These are phyloP conservation scores for Daldinia sp. DNA, from an alignment of 2,329 filamentous ascomycete species.

Conservation along the genomic window DNA sequence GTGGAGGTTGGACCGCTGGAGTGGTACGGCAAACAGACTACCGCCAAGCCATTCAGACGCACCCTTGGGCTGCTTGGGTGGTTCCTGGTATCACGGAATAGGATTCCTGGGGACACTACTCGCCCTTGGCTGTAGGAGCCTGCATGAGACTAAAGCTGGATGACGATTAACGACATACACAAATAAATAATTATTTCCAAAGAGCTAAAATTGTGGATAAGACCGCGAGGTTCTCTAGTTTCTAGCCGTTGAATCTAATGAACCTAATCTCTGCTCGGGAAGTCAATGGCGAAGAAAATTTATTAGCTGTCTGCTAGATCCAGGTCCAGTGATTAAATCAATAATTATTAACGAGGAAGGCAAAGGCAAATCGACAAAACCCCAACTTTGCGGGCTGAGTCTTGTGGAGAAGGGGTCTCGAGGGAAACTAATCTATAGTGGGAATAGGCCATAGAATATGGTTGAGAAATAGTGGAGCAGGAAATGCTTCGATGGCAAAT, in stretches of 20 bases:
- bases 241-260: constrained; percentile 7
- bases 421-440: constrained; percentile 35
- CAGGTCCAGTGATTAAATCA: neutral
- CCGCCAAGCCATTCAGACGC: constrained; percentile 24
- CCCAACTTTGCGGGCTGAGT: constrained; percentile 35
- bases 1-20: constrained; percentile 14
- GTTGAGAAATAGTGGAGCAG: constrained; percentile 51
- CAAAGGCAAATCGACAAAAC: constrained; percentile 18
- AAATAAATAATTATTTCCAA: constrained; percentile 2
- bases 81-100: constrained; percentile 31
- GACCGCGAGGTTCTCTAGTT: constrained; percentile 1
- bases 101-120: constrained; percentile 28
- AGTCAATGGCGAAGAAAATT: constrained; percentile 7
- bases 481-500: constrained; percentile 28
- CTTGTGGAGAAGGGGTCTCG: constrained; percentile 44
- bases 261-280: constrained; percentile 2
- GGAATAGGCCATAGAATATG: constrained; percentile 51
- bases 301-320: neutral
- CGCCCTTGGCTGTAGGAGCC: constrained; percentile 14
- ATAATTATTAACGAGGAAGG: constrained; percentile 1
- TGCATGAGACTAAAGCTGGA: constrained; percentile 34
- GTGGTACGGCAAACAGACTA: constrained; percentile 30
- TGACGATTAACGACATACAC: constrained; percentile 21
- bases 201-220: constrained; percentile 14
- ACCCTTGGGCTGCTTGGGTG: constrained; percentile 18